Conservation (phyloP, 495 filamentous ascomycete species). For the Astrocystis sublimbata region DNA sequence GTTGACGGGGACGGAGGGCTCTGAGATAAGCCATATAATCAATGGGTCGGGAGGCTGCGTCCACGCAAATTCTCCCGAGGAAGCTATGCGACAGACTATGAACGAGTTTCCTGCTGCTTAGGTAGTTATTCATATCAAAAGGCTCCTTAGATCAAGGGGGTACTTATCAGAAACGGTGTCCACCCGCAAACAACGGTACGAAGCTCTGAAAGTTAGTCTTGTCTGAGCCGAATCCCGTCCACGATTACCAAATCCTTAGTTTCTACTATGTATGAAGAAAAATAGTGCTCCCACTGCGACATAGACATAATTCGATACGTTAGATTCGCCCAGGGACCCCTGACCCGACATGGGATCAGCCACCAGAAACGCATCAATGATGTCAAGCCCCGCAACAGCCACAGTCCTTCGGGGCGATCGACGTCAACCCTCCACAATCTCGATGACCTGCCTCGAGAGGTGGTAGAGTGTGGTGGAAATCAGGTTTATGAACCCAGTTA, state of each 20-base stretch:
- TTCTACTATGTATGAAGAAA: no score
- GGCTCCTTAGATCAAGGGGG: no score
- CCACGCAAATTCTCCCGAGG: constrained; percentile 28
- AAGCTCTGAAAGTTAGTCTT: no score
- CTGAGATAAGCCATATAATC: constrained; percentile 32
- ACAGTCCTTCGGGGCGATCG: not conserved
- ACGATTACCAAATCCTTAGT: no score
- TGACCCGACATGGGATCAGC: constrained; percentile 8
- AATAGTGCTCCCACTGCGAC: no score
- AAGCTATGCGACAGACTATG: constrained; percentile 34
- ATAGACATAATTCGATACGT: not conserved
- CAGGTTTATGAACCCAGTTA: constrained; percentile 3
- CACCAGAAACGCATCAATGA: constrained; percentile 7
- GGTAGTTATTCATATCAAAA: not conserved
- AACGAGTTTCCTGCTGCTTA: constrained; percentile 20
- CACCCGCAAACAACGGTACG: no score
- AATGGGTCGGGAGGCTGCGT: constrained; percentile 30
- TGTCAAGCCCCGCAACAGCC: constrained; percentile 12
- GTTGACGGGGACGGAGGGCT: constrained; percentile 27
- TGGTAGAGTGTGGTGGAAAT: constrained; percentile 1
- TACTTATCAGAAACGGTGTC: no score
- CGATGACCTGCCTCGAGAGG: not conserved
- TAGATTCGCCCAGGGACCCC: not conserved
- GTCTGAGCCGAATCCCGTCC: no score
- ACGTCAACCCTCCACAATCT: constrained; percentile 15